A percentile compares a stretch with the other conserved stretches of the same genome.
phyloP scores from a whole-genome alignment of 768 basidiomycete species.

The Pleurotus giganteus region DNA sequence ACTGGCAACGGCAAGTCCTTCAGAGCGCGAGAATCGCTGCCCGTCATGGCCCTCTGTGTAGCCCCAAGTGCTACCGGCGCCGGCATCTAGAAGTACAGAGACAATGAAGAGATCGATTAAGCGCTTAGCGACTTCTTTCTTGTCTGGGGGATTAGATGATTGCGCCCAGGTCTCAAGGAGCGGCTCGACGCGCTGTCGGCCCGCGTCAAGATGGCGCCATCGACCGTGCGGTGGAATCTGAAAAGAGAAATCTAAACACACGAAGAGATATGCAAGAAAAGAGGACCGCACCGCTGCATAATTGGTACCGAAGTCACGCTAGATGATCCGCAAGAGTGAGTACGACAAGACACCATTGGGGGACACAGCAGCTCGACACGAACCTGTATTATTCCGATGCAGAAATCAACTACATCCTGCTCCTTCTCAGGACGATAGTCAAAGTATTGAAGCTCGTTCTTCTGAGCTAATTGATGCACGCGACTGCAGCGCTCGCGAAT shows the following conservation, averaged over 20 bases:
- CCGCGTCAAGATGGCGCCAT: conserved; percentile 86
- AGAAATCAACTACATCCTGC: conserved; percentile 66
- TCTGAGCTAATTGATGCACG: conserved; percentile 75
- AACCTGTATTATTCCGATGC: conserved; percentile 76
- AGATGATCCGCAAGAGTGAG: neutral
- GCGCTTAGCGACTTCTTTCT: conserved; percentile 63
- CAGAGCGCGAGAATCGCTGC: conserved; percentile 59
- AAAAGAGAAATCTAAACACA: neutral
- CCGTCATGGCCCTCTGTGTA: conserved; percentile 60
- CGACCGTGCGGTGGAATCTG: conserved; percentile 88
- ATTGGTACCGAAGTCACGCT: conserved; percentile 81
- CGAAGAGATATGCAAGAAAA: neutral
- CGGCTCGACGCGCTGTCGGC: conserved; percentile 58
- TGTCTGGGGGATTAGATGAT: conserved; percentile 37
- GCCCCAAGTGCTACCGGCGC: conserved; percentile 81
- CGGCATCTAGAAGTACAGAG: conserved; percentile 92
- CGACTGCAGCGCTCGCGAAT: conserved; percentile 82
- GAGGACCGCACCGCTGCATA: conserved; percentile 52
- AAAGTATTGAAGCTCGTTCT: conserved; percentile 81
- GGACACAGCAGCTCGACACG: conserved; percentile 11
- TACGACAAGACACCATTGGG: conserved; percentile 3
- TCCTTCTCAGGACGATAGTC: conserved; percentile 81
- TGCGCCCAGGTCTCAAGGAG: conserved; percentile 57
- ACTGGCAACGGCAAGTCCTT: conserved; percentile 88
- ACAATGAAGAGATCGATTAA: conserved; percentile 88